Conservation (phyloP, 2,329 filamentous ascomycete species). For the Kalaharituber pfeilii region DNA sequence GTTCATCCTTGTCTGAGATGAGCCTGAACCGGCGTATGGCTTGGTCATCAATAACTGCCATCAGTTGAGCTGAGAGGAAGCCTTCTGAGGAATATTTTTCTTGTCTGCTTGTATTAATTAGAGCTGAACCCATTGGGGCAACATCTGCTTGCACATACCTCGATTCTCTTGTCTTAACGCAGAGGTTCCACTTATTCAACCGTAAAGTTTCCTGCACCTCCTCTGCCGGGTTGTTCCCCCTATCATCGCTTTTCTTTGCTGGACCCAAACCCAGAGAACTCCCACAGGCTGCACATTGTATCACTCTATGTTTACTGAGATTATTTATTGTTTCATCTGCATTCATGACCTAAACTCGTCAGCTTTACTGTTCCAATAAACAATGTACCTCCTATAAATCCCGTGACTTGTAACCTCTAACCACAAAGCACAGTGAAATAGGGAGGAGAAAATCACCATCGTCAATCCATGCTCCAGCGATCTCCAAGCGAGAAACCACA, state of each 20-base stretch:
- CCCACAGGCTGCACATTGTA: conserved; percentile 7
- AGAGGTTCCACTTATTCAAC: conserved; percentile 30
- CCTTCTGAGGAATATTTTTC: conserved; percentile 26
- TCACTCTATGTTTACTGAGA: no score
- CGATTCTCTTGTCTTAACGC: no score
- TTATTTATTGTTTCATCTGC: neutral
- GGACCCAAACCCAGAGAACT: conserved; percentile 14
- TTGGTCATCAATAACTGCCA: conserved; percentile 32
- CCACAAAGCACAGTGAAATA: conserved; percentile 2
- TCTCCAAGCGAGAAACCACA: neutral
- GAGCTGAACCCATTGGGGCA: conserved; percentile 5
- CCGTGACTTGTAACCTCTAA: neutral
- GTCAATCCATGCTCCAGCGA: neutral
- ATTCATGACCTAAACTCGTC: neutral
- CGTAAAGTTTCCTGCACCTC: conserved; percentile 27
- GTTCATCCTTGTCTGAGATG: neutral
- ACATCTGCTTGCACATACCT: no score
- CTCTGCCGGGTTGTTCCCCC: conserved; percentile 29
- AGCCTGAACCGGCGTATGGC: conserved; percentile 32
- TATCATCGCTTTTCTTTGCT: conserved; percentile 3
- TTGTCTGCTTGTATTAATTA: neutral
- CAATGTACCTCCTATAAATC: neutral
- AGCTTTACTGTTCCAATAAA: neutral
- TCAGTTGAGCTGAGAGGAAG: conserved; percentile 35
- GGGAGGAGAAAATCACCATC: neutral